Percentiles rank a stretch among this genome's conserved stretches.
Conservation (phyloP, 331 rosid species). For the Acacia pycnantha region DNA sequence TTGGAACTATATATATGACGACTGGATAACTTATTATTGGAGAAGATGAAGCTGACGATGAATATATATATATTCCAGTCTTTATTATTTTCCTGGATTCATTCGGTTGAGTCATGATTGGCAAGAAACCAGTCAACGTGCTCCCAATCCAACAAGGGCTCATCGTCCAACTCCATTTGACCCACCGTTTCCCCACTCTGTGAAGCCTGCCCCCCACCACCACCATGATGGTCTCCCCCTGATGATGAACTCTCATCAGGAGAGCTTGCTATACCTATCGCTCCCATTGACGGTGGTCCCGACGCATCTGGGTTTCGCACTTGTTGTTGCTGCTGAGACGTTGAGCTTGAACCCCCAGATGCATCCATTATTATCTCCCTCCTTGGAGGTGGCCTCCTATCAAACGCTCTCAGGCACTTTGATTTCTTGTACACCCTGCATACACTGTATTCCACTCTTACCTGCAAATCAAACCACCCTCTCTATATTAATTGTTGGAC, state of each 20-base stretch:
- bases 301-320: not conserved
- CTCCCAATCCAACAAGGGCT: conserved; percentile 57
- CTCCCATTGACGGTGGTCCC: not conserved
- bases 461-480: conserved; percentile 34
- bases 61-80: not conserved
- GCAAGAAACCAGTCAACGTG: conserved; percentile 46
- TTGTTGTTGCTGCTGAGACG: not conserved
- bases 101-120: not conserved
- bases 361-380: not conserved
- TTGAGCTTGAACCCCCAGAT: conserved; percentile 4
- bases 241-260: conserved; percentile 30
- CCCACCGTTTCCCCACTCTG: not conserved
- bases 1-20: not conserved
- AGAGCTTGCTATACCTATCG: conserved; percentile 33
- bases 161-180: conserved; percentile 37
- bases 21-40: not conserved
- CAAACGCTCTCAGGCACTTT: conserved; percentile 74
- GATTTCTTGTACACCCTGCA: conserved; percentile 85
- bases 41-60: not conserved
- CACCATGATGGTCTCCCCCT: not conserved
- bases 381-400: conserved; percentile 62
- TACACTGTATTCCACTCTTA: conserved; percentile 72
- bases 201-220: conserved; percentile 32
- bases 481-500: not conserved
- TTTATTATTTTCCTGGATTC: not conserved